Evolutionary conservation across 2,329 filamentous ascomycete species (phyloP).

Genomic region (Colletotrichum tamarilloi): DNA sequence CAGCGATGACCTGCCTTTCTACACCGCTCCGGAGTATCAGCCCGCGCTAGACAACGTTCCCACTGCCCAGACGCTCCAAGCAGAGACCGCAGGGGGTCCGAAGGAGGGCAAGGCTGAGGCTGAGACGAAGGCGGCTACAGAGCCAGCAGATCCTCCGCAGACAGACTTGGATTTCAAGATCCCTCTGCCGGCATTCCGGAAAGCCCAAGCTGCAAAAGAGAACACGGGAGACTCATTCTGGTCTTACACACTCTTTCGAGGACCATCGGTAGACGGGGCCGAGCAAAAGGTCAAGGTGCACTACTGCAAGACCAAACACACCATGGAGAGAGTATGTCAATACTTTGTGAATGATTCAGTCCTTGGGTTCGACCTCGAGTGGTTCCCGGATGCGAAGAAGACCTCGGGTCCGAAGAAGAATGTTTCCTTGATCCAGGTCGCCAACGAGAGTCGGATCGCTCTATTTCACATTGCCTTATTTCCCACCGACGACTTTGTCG

Average conservation of each 20-base stretch:
- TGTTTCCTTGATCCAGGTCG: conserved; percentile 85
- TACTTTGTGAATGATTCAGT: conserved; percentile 77
- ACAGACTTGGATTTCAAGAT: conserved; percentile 59
- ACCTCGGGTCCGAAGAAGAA: conserved; percentile 69
- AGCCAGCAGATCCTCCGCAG: conserved; percentile 44
- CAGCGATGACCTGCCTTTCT: conserved; percentile 20
- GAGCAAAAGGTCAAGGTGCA: conserved; percentile 72
- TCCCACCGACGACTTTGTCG: conserved; percentile 67
- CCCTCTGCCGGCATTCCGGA: conserved; percentile 55
- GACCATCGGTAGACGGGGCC: conserved; percentile 51
- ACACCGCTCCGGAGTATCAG: conserved; percentile 16
- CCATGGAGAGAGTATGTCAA: conserved; percentile 73
- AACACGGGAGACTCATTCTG: conserved; percentile 69
- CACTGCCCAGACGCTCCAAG: neutral
- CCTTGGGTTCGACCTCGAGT: conserved; percentile 92
- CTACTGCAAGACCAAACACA: conserved; percentile 78
- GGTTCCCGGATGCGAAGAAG: conserved; percentile 67
- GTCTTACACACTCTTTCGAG: conserved; percentile 76
- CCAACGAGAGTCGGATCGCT: conserved; percentile 79
- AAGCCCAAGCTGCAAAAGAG: conserved; percentile 58
- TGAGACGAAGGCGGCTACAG: neutral
- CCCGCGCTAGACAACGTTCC: neutral
- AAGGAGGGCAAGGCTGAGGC: neutral
- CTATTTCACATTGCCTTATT: conserved; percentile 84
- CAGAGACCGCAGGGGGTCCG: neutral